phyloP scores from a whole-genome alignment of 192 early-diverging fungal genomes.

The Thoreauomyces humboldtii region DNA sequence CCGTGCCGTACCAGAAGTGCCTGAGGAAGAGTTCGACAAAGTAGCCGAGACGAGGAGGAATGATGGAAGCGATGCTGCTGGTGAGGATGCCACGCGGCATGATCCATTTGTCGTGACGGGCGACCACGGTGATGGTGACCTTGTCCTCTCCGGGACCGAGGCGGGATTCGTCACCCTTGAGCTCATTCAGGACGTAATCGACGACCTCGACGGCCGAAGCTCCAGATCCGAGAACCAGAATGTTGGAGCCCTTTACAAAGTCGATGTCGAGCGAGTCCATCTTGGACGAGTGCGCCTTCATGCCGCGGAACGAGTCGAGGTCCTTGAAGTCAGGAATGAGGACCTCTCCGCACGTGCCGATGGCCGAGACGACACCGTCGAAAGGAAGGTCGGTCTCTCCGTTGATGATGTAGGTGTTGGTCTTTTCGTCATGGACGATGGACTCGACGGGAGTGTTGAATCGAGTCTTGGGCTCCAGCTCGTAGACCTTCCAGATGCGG shows the following conservation, averaged over 20 bases:
- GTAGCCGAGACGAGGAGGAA: conserved; percentile 10
- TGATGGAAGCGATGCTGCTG: background rate
- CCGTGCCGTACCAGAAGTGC: conserved; percentile 24
- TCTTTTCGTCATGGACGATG: background rate
- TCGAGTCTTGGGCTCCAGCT: conserved; percentile 5
- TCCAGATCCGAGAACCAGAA: conserved; percentile 13
- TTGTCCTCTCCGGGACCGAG: conserved; percentile 7
- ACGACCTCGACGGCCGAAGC: conserved; percentile 23
- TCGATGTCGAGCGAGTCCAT: conserved; percentile 12
- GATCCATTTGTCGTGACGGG: conserved; percentile 13
- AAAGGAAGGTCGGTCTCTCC: conserved; percentile 3
- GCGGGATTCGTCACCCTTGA: conserved; percentile 8
- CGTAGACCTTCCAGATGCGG: conserved; percentile 7
- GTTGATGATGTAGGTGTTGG: conserved; percentile 6
- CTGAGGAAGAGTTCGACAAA: conserved; percentile 13
- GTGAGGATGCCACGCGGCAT: conserved; percentile 20
- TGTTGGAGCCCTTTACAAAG: background rate
- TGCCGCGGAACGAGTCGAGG: background rate
- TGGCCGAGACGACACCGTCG: conserved; percentile 22
- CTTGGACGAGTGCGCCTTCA: conserved; percentile 9
- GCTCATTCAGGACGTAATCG: conserved; percentile 11
- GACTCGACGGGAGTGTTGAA: conserved; percentile 8
- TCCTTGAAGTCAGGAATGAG: conserved; percentile 10
- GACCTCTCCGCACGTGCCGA: conserved; percentile 21
- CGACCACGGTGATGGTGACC: conserved; percentile 13